phyloP scores from a whole-genome alignment of 305 asterid genomes.

The Euphrasia arctica region DNA sequence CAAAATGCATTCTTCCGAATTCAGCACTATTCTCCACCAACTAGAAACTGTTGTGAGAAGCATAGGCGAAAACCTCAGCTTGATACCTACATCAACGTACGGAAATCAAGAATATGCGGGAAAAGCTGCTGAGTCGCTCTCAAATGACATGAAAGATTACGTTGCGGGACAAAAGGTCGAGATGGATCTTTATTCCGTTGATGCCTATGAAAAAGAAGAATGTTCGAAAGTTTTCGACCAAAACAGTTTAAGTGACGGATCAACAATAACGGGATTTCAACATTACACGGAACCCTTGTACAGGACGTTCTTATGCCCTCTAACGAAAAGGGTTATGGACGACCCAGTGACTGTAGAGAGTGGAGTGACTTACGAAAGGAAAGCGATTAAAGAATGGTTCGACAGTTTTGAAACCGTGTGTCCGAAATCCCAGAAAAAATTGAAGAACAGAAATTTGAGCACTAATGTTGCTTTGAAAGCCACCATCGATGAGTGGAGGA shows the following conservation, averaged over 20 bases:
- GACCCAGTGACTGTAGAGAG: constrained; percentile 75
- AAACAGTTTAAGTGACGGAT: constrained; percentile 26
- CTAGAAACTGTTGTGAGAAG: constrained; percentile 46
- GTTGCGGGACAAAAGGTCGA: constrained; percentile 36
- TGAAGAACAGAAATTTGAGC: constrained; percentile 42
- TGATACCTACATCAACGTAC: constrained; percentile 37
- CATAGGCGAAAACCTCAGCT: constrained; percentile 55
- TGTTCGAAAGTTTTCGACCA: constrained; percentile 25
- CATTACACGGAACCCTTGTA: constrained; percentile 73
- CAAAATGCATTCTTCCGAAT: constrained; percentile 28
- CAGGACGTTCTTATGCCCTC: constrained; percentile 74
- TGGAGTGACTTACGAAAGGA: constrained; percentile 67
- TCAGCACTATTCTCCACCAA: constrained; percentile 34
- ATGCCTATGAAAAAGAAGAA: constrained; percentile 36
- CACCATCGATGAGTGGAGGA: constrained; percentile 78
- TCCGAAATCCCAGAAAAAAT: constrained; percentile 55
- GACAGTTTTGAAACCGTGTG: constrained; percentile 41
- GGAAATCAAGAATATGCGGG: constrained; percentile 45
- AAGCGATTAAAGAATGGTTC: constrained; percentile 55
- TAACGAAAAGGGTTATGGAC: constrained; percentile 65
- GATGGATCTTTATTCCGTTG: constrained; percentile 62
- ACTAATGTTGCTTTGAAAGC: constrained; percentile 61
- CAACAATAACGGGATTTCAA: constrained; percentile 39
- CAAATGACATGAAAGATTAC: constrained; percentile 52
- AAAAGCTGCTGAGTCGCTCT: constrained; percentile 52